phyloP scores from a whole-genome alignment of 2,329 filamentous ascomycete species.

The Claviceps africana region DNA sequence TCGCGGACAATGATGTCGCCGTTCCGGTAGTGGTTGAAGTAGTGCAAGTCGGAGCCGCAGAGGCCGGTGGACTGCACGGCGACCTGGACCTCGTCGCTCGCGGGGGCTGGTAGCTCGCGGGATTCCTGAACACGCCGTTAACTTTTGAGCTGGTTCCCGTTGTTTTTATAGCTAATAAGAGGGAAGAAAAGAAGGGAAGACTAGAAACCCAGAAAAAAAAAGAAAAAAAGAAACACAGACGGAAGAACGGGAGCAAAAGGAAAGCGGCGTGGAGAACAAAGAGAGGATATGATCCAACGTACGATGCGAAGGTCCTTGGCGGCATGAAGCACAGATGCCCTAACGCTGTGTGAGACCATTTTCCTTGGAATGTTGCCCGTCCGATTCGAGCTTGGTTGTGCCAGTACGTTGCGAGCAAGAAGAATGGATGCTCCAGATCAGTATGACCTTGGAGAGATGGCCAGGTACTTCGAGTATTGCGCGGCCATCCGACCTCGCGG shows the following conservation, averaged over 20 bases:
- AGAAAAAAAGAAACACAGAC: background rate
- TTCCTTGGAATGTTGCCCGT: background rate
- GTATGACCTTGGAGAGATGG: no score
- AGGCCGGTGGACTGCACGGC: conserved; percentile 47
- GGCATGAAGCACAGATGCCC: conserved; percentile 41
- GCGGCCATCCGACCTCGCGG: background rate
- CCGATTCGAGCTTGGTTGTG: no score
- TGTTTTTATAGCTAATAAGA: no score
- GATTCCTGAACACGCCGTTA: conserved; percentile 30
- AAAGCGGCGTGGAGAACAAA: no score
- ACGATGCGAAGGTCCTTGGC: conserved; percentile 36
- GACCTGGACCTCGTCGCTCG: conserved; percentile 44
- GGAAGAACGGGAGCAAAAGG: background rate
- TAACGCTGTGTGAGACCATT: conserved; percentile 15
- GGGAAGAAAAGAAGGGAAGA: no score
- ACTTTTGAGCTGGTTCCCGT: background rate
- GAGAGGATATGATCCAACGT: conserved; percentile 3
- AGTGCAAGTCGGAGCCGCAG: conserved; percentile 55
- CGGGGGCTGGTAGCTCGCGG: conserved; percentile 38
- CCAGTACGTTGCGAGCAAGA: no score
- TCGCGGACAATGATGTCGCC: conserved; percentile 50
- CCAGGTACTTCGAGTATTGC: no score
- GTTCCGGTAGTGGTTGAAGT: conserved; percentile 52
- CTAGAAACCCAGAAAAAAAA: background rate
- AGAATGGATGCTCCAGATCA: no score